Percentiles rank a stretch among this genome's conserved stretches.
Evolutionary conservation across 208 protist species (phyloP).

Genomic region (Trypanosomatidae sp.): DNA sequence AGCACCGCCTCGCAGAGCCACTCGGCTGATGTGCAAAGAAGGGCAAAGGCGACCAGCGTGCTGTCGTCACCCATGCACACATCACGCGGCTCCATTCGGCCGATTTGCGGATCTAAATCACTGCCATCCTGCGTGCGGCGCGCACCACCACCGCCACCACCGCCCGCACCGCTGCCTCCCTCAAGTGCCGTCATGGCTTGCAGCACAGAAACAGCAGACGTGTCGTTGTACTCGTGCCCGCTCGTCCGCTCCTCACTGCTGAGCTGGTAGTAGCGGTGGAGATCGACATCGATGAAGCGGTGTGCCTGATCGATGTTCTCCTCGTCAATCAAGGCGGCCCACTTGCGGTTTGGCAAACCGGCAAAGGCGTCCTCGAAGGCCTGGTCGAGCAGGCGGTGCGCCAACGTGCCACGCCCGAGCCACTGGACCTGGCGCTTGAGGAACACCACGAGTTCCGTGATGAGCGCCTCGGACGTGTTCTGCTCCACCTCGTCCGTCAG

Average conservation of each 20-base stretch:
- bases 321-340: conserved; percentile 59
- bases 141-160: conserved; percentile 4
- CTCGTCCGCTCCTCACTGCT: conserved; percentile 75
- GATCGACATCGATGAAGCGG: conserved; percentile 49
- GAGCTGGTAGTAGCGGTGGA: conserved; percentile 76
- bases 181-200: conserved; percentile 23
- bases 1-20: conserved; percentile 70
- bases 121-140: too few species aligned
- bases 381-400: conserved; percentile 50
- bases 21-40: conserved; percentile 79
- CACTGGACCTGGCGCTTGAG: conserved; percentile 71
- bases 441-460: conserved; percentile 65
- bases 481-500: conserved; percentile 66
- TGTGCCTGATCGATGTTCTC: conserved; percentile 40
- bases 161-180: not conserved
- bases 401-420: conserved; percentile 55
- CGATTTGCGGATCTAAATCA: conserved; percentile 51
- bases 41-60: conserved; percentile 62
- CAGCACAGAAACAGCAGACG: conserved; percentile 15
- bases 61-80: conserved; percentile 65
- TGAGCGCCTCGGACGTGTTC: conserved; percentile 58
- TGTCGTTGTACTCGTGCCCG: conserved; percentile 75
- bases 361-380: conserved; percentile 78
- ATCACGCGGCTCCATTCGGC: conserved; percentile 40
- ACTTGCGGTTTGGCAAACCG: conserved; percentile 38